These are phyloP conservation scores for Panellus pusillus DNA, from an alignment of 768 basidiomycete genomes.

Conservation along the genomic window DNA sequence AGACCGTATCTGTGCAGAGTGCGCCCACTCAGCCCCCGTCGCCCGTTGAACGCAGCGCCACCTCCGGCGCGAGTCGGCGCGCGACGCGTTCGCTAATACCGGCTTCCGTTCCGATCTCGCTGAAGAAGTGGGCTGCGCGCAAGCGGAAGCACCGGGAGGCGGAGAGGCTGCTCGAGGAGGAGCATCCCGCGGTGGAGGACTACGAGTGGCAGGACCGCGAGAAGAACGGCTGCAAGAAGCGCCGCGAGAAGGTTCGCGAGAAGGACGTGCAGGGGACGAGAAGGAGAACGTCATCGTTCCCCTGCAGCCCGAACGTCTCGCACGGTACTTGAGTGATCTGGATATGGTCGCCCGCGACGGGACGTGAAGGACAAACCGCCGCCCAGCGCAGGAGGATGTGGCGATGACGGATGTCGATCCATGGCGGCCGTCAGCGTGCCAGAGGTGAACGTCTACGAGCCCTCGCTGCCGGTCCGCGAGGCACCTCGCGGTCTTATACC, in stretches of 20 bases:
- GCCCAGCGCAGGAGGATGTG: neutral
- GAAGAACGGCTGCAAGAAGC: neutral
- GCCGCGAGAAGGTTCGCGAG: too few species aligned
- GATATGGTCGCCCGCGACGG: neutral
- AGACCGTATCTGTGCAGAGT: too few species aligned
- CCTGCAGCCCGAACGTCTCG: conserved; percentile 10
- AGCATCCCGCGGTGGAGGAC: neutral
- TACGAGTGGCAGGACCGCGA: conserved; percentile 1
- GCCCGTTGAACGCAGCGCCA: too few species aligned
- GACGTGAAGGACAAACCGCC: conserved; percentile 3
- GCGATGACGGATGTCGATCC: neutral
- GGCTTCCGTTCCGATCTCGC: neutral
- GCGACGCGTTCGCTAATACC: neutral
- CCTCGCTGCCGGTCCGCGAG: too few species aligned
- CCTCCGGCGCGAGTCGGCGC: too few species aligned
- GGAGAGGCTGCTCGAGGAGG: conserved; percentile 1
- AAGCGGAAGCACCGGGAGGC: conserved; percentile 1
- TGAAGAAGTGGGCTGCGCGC: neutral
- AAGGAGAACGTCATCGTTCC: conserved; percentile 14
- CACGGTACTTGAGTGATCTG: neutral
- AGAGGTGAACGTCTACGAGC: neutral
- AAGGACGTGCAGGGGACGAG: conserved; percentile 5
- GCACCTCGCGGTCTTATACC: too few species aligned
- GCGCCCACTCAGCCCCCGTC: too few species aligned
- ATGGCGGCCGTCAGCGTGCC: neutral